phyloP scores from a whole-genome alignment of 257 asterid genomes.

The Lithospermum erythrorhizon region DNA sequence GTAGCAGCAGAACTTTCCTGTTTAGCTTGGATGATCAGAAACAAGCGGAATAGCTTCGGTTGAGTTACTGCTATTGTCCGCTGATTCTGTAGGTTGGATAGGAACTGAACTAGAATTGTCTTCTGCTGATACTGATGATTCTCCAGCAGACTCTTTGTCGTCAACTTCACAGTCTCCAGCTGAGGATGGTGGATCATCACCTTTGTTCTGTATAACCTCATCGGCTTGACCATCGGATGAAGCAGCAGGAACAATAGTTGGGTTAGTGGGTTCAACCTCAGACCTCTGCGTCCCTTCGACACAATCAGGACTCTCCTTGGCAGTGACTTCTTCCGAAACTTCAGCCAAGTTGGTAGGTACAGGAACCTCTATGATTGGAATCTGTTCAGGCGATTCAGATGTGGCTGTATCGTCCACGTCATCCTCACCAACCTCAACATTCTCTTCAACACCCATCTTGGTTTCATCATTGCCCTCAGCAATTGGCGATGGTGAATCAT shows the following conservation, averaged over 20 bases:
- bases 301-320: slow-evolving; percentile 36
- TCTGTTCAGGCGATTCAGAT: slow-evolving; percentile 25
- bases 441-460: slow-evolving; percentile 17
- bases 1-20: slow-evolving; percentile 18
- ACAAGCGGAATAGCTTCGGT: slow-evolving; percentile 7
- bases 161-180: slow-evolving; percentile 12
- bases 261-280: slow-evolving; percentile 24
- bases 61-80: slow-evolving; percentile 16
- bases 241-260: slow-evolving; percentile 21
- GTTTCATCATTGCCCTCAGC: slow-evolving; percentile 23
- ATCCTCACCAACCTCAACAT: slow-evolving; percentile 25
- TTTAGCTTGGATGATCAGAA: slow-evolving; percentile 2
- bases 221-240: slow-evolving; percentile 11
- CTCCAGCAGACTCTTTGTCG: slow-evolving; percentile 20
- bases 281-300: slow-evolving; percentile 56
- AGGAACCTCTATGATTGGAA: slow-evolving; percentile 21
- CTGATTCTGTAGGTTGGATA: slow-evolving; percentile 19
- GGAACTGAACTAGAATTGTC: slow-evolving; percentile 13
- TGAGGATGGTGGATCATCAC: slow-evolving; percentile 11
- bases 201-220: no score
- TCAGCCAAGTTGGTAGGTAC: slow-evolving; percentile 16
- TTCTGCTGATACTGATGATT: slow-evolving; percentile 18
- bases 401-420: slow-evolving; percentile 38
- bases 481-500: slow-evolving; percentile 49
- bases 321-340: slow-evolving; percentile 20